Evolutionary conservation across 2,329 filamentous ascomycete genomes (phyloP).

Genomic region (Cordyceps militaris): DNA sequence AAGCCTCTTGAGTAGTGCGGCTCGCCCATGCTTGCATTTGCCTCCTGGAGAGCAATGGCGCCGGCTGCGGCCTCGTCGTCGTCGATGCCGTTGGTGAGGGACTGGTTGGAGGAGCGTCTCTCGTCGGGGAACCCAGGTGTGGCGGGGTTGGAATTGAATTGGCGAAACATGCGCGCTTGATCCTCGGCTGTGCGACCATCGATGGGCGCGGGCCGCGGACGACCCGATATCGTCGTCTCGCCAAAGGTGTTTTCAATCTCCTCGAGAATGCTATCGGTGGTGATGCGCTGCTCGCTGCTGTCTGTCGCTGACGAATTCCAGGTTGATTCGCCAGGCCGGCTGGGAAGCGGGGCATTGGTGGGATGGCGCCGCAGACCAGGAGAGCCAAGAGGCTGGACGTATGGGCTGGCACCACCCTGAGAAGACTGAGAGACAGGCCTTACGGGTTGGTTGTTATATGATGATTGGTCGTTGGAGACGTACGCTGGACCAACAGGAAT

Average conservation of each 20-base stretch:
- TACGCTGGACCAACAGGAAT: conserved; percentile 48
- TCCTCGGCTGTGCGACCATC: conserved; percentile 42
- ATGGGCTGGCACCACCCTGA: conserved; percentile 36
- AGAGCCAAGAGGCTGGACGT: conserved; percentile 33
- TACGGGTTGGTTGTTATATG: conserved; percentile 36
- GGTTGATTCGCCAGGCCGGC: conserved; percentile 39
- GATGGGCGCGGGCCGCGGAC: conserved; percentile 33
- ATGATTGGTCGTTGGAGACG: conserved; percentile 38
- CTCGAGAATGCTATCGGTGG: conserved; percentile 49
- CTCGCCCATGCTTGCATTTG: conserved; percentile 63
- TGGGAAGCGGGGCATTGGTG: conserved; percentile 54
- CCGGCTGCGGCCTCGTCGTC: conserved; percentile 85
- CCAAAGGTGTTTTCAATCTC: conserved; percentile 48
- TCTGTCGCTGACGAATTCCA: conserved; percentile 38
- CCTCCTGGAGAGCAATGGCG: conserved; percentile 73
- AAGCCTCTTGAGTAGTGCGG: conserved; percentile 38
- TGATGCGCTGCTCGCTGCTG: conserved; percentile 34
- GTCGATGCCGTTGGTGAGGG: conserved; percentile 22
- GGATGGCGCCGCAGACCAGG: conserved; percentile 49
- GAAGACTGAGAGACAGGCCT: conserved; percentile 46
- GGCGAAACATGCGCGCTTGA: conserved; percentile 39
- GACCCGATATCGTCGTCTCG: conserved; percentile 15
- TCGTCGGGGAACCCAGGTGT: conserved; percentile 27
- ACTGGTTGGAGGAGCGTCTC: conserved; percentile 17
- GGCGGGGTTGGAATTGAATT: conserved; percentile 45